These are phyloP conservation scores for Apiospora kogelbergensis DNA, from an alignment of 2,329 filamentous ascomycete species.

Conservation along the genomic window DNA sequence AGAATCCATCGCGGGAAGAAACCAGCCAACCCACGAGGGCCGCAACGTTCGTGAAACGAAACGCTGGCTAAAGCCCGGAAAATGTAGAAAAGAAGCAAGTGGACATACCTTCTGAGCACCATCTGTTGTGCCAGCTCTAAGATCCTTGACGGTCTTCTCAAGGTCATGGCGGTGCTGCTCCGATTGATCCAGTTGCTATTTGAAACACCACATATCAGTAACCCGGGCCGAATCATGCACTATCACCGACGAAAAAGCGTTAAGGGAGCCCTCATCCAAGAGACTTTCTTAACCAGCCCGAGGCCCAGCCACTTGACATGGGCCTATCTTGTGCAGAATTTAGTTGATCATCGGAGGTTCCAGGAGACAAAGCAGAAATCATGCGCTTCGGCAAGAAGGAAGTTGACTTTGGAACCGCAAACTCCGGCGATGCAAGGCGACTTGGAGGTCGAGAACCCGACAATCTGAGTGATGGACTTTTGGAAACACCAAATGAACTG, in stretches of 20 bases:
- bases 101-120: constrained; percentile 51
- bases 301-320: constrained; percentile 18
- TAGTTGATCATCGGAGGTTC: not conserved
- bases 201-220: constrained; percentile 12
- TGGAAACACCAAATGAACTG: constrained; percentile 18
- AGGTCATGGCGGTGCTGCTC: constrained; percentile 58
- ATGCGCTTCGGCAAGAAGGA: not conserved
- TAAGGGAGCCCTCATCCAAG: not conserved
- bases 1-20: not conserved
- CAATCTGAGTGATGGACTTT: constrained; percentile 10
- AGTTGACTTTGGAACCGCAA: not conserved
- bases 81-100: not conserved
- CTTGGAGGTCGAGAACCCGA: not conserved
- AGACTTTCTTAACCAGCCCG: constrained; percentile 11
- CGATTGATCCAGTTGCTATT: constrained; percentile 58
- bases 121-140: constrained; percentile 48
- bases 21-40: not conserved
- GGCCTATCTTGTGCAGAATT: constrained; percentile 2
- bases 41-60: not conserved
- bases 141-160: constrained; percentile 53
- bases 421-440: not conserved
- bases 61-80: not conserved
- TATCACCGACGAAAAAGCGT: constrained; percentile 5
- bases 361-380: not conserved
- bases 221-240: constrained; percentile 17